Evolutionary conservation across 345 rosid genomes (phyloP), one percentile per base, ranked within the genome.

Genomic region (Moringa oleifera): DNA sequence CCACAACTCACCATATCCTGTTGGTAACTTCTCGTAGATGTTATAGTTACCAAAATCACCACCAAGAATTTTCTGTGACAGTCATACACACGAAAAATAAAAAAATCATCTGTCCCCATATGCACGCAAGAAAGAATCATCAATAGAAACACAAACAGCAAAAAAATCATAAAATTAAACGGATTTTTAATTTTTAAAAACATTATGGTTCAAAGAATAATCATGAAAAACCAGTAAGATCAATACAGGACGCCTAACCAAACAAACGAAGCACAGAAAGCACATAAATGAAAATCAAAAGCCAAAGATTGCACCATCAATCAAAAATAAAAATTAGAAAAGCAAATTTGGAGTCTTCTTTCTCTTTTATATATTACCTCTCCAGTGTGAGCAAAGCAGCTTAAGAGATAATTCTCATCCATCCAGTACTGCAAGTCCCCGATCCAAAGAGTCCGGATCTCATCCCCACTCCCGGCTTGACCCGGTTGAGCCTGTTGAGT

Each of bases 401-500:
- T 51, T 36, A 36, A 53, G 46, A 91, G 63, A 73, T 83, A 91
- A 62, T 8, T 70, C 77, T 91, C 98, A 64, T 91, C 96, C 98
- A 91, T 89, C 96, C 96, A 91, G 75, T 85, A 85, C 86, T 86
- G 92, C 72, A 91, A 82, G 64, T 91, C 95, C 0, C 98, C 98
- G 79, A 91, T 89, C 98, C 98, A 91, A 53, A 91, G 86, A 49
- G 98, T 91, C 62, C 96, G 88, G 71, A 86, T 80, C 82, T 91
- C 98, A 9, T 89, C 96, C 15, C 78, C 68, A 36, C 67, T 71
- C 49, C 53, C 76, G 13, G 89, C 77, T 51, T 74, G 85, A 52
- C 65, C 52, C 50, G 68, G 21, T n/a, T 47, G 75, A 7, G 45
- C 20, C 31, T 50, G 58, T 2, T 62, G 84, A 23, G 55, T 16